Evolutionary conservation across 441 rosid genomes (phyloP), one percentile per base, ranked within the genome.

Genomic region (Kokia cookei): DNA sequence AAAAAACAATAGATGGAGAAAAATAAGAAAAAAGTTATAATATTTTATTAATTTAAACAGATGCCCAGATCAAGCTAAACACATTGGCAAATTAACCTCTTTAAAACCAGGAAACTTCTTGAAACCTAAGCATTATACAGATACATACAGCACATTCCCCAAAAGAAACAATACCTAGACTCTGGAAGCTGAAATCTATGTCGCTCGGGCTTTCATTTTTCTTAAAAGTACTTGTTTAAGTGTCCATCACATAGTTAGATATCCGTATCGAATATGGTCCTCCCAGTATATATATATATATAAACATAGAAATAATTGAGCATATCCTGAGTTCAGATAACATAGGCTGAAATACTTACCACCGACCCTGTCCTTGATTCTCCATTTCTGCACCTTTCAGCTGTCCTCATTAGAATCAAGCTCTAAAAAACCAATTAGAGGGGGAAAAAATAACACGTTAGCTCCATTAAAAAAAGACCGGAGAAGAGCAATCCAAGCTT

Each of bases 341-440:
- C 6, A 13, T 24, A 57, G 61, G 60, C n/a, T 51, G 24, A 69
- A 72, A 59, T 40, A 75, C 86, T 77, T 80, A 89, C 96, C 81
- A 83, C 69, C 64, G 83, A 78, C 60, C 86, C 82, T 42, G 76
- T 48, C 65, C 54, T 47, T 27, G 87, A 80, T 79, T 83, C 91
- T 71, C 71, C 77, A 40, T 71, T 77, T 73, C 62, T 77, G 50
- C 82, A 58, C 35, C 78, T 80, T 62, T 80, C 84, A 79, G 82
- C 81, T 83, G 86, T 88, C 61, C 76, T 84, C 92, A 91, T 87
- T 61, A 55, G 65, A 55, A 83, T 80, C 83, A 76, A 73, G 75
- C 64, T 78, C 85, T 82, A 68, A 74, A 35, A 50, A 77, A 76
- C 59, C 67, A 72, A 45, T 61, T 11, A 10, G 14, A 47, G 29